Percentiles rank a stretch among this genome's conserved stretches.
These are phyloP conservation scores for Globisporangium abappressorium DNA, from an alignment of 352 stramenopile genomes.

Conservation along the genomic window DNA sequence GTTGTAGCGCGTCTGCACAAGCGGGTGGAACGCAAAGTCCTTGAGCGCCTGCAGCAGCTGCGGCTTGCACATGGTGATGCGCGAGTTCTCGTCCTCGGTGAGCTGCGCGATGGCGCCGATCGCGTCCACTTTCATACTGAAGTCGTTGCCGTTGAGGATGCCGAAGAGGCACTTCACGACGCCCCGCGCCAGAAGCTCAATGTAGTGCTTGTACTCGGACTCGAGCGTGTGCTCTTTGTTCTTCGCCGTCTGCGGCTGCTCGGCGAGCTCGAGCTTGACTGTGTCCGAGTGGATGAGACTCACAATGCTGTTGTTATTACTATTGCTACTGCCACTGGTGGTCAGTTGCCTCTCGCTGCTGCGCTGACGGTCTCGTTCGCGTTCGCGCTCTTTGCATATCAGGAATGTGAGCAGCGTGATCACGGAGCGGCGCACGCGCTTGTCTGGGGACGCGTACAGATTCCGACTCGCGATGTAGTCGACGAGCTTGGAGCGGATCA, in stretches of 20 bases:
- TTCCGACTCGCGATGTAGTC: slow-evolving; percentile 50
- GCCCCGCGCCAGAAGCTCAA: slow-evolving; percentile 65
- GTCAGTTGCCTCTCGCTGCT: background rate
- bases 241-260: background rate
- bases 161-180: slow-evolving; percentile 73
- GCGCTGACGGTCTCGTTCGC: slow-evolving; percentile 18
- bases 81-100: slow-evolving; percentile 56
- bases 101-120: slow-evolving; percentile 67
- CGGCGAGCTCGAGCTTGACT: slow-evolving; percentile 14
- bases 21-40: slow-evolving; percentile 64
- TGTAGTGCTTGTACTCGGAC: slow-evolving; percentile 65
- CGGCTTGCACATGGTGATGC: slow-evolving; percentile 67
- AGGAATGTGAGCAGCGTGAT: slow-evolving; percentile 58
- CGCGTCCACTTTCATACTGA: slow-evolving; percentile 68
- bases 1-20: slow-evolving; percentile 51
- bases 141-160: slow-evolving; percentile 64
- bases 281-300: slow-evolving; percentile 16
- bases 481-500: slow-evolving; percentile 62
- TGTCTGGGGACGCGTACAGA: slow-evolving; percentile 61
- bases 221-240: slow-evolving; percentile 15
- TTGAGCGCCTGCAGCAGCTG: slow-evolving; percentile 53
- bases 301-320: background rate
- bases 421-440: slow-evolving; percentile 50
- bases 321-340: background rate
- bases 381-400: slow-evolving; percentile 57